Conservation (phyloP, 129 eudicot genomes). For the Heracleum sosnowskyi region DNA sequence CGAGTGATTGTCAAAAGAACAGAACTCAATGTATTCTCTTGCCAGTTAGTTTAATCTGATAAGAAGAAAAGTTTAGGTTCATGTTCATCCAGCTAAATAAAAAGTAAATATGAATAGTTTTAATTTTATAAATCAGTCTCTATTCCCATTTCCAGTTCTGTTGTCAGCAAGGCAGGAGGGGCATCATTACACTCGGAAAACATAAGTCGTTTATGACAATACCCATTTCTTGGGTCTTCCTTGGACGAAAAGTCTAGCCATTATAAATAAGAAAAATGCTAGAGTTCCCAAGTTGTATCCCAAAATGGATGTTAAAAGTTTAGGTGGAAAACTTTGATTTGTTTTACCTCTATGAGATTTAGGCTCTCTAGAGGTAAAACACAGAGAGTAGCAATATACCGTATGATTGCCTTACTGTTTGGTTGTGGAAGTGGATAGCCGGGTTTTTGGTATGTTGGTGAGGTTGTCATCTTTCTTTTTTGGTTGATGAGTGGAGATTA, state of each 20-base stretch:
- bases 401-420: neutral
- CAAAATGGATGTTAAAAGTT: no score
- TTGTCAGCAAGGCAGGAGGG: neutral
- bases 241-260: neutral
- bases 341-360: neutral
- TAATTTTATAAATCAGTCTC: neutral
- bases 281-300: neutral
- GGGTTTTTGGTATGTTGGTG: neutral
- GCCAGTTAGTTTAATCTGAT: neutral
- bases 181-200: no score
- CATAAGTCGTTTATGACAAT: neutral
- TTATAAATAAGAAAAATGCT: neutral
- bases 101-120: neutral
- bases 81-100: neutral
- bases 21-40: neutral
- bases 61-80: neutral
- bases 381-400: neutral
- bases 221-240: neutral
- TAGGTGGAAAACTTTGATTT: no score
- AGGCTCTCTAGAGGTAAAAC: no score
- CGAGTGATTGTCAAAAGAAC: neutral
- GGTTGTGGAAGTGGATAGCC: neutral
- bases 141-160: neutral
- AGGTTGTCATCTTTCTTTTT: neutral
- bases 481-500: neutral